A percentile compares a stretch with the other conserved stretches of the same genome.
phyloP scores from a whole-genome alignment of 1,139 yeast species.

The Saccharomyces uvarum region DNA sequence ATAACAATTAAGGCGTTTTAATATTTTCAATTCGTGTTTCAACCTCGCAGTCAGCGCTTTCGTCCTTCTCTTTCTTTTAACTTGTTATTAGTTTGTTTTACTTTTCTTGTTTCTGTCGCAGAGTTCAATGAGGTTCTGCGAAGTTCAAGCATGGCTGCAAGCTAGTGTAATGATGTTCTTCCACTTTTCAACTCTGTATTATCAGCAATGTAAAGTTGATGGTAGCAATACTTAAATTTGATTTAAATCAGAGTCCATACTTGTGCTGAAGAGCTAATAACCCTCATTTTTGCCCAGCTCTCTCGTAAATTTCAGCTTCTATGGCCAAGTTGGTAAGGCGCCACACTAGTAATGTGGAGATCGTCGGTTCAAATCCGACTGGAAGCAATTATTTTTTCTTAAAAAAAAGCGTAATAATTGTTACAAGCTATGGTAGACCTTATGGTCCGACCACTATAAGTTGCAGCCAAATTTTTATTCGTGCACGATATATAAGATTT shows the following conservation, averaged over 20 bases:
- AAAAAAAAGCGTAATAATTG: background rate
- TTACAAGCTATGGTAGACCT: background rate
- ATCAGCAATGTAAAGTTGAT: background rate
- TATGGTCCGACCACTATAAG: background rate
- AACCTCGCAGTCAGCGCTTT: background rate
- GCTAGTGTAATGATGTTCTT: background rate
- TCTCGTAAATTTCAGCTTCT: conserved; percentile 17
- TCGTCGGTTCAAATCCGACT: conserved; percentile 34
- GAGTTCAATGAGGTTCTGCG: background rate
- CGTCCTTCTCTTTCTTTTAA: background rate
- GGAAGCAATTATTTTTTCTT: conserved; percentile 26
- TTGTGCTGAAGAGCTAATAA: background rate
- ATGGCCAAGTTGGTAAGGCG: conserved; percentile 37
- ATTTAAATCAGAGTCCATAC: background rate
- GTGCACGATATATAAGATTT: background rate
- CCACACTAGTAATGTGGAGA: conserved; percentile 36
- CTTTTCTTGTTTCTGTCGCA: background rate
- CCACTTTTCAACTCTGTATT: background rate
- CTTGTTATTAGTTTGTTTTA: background rate
- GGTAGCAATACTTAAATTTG: background rate
- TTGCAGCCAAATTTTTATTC: background rate
- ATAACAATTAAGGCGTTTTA: background rate
- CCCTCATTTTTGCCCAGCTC: background rate
- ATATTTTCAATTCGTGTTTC: background rate
- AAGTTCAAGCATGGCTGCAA: background rate